phyloP scores from a whole-genome alignment of 352 stramenopile genomes.

The Globisporangium alternatum region DNA sequence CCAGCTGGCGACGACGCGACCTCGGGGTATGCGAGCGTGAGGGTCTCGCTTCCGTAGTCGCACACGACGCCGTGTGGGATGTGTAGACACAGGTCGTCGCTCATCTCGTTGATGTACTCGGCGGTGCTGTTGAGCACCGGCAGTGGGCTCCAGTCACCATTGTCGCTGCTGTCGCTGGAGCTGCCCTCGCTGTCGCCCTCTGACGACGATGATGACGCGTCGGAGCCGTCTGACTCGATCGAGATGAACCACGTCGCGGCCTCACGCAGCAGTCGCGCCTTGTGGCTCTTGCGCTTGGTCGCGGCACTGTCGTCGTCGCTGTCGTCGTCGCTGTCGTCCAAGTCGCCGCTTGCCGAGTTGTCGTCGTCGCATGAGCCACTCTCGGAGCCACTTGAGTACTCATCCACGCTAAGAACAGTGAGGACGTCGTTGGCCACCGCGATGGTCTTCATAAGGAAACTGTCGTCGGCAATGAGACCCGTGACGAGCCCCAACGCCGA shows the following conservation, averaged over 20 bases:
- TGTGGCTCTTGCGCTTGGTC: neutral
- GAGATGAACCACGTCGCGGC: neutral
- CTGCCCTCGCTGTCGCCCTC: neutral
- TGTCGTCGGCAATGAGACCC: neutral
- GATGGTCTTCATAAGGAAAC: neutral
- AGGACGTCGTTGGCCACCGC: neutral
- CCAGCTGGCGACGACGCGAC: neutral
- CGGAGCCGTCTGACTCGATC: neutral
- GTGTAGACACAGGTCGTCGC: slow-evolving; percentile 12
- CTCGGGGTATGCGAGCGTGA: slow-evolving; percentile 3
- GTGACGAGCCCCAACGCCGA: neutral
- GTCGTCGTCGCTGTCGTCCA: slow-evolving; percentile 26
- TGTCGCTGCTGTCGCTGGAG: neutral
- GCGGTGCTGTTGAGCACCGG: neutral
- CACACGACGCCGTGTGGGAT: slow-evolving; percentile 12
- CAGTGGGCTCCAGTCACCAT: neutral
- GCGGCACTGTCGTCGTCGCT: slow-evolving; percentile 25
- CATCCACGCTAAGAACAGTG: neutral
- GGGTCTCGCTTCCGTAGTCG: slow-evolving; percentile 6
- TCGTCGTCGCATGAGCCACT: neutral
- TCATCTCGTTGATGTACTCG: neutral
- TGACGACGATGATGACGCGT: neutral
- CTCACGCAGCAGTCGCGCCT: neutral
- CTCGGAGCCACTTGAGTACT: neutral
- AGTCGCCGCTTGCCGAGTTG: slow-evolving; percentile 17